Evolutionary conservation across 2,329 filamentous ascomycete genomes (phyloP), one percentile per base, ranked within the genome.

Genomic region (Alternaria rosae): DNA sequence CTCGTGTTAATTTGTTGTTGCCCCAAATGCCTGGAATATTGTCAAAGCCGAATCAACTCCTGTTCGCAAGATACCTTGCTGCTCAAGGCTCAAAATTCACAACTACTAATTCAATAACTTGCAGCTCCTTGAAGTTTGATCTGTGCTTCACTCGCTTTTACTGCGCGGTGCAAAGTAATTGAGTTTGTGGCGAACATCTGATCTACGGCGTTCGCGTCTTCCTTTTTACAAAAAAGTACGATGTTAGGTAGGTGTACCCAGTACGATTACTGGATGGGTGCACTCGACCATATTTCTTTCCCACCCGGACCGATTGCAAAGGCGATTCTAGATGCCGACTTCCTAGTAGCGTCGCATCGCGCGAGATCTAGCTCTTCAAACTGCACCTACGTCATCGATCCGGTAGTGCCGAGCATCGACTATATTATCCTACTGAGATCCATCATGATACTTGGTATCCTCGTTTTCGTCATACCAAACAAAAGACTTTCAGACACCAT

Each of bases 401-500:
- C 35, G 35, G 23, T 42, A 42, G 23, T 53, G 51, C 21, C 51
- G 21, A 42, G 35, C 51, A 42, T 38, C 35, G 25, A 35, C 23
- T 20, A 42, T 53, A 15, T 53, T 53, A 15, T 53, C 23, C 23
- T 42, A 42, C 32, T 28, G 21, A 42, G 12, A 23, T 23, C 51
- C 32, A 20, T n/a, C 21, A n/a, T 9, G 4, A 21, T 13, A 11
- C 23, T 38, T 53, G 20, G 28, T 51, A n/a, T 25, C 7, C 21
- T 38, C 28, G 23, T 20, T 21, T 38, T 20, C 13, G 15, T 13
- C 20, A 30, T 51, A 51, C 23, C 47, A 38, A 4, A 28, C 9
- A 47, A 38, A 2, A 38, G 17, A 20, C 47, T 23, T 38, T 20
- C 20, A 42, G 12, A 21, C 25, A 60, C 13, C 8, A 73, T 73